These are phyloP conservation scores for Elymus sibiricus DNA, from an alignment of 176 grass and related monocot species.

Conservation along the genomic window DNA sequence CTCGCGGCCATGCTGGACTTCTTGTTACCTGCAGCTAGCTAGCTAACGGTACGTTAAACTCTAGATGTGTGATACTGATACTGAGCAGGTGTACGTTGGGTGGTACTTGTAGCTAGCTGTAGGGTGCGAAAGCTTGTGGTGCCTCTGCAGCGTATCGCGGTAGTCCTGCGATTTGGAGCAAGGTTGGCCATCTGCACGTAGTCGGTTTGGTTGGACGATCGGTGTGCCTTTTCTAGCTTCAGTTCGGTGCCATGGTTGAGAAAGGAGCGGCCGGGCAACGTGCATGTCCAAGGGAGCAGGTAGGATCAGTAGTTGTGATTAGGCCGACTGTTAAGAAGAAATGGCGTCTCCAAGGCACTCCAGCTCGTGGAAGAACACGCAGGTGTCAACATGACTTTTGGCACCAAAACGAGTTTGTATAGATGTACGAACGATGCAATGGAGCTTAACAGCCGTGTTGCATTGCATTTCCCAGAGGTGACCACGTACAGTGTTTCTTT, in stretches of 20 bases:
- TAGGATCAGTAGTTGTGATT: background rate
- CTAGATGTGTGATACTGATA: background rate
- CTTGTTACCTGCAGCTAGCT: background rate
- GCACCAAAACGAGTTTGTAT: too few relatives aligned
- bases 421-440: too few relatives aligned
- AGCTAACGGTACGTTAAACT: too few relatives aligned
- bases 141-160: background rate
- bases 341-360: background rate
- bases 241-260: background rate
- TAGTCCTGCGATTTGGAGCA: background rate
- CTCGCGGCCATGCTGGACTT: background rate
- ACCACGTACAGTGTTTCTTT: too few relatives aligned
- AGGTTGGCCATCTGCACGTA: background rate
- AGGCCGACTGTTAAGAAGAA: constrained; percentile 3
- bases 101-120: background rate
- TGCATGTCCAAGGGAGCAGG: background rate
- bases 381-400: too few relatives aligned
- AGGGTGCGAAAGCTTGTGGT: background rate
- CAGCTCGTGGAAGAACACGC: too few relatives aligned
- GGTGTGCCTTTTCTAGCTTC: background rate
- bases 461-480: too few relatives aligned
- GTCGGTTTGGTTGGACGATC: background rate
- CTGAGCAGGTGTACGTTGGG: background rate
- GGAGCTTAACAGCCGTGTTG: too few relatives aligned
- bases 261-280: background rate